Evolutionary conservation across 2,329 filamentous ascomycete species (phyloP), one percentile per base, ranked within the genome.

Genomic region (Dactylellina parvicollis): DNA sequence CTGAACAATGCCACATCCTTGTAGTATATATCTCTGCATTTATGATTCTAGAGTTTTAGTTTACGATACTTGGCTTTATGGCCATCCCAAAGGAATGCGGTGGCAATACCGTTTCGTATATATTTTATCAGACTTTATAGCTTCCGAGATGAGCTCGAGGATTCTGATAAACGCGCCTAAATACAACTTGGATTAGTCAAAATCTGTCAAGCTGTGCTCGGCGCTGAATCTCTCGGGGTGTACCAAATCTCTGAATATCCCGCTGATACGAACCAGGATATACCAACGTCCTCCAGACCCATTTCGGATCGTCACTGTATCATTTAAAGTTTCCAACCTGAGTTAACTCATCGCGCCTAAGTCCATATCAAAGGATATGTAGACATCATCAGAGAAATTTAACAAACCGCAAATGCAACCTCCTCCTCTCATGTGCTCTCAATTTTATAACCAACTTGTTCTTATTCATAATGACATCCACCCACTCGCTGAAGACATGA

Each of bases 21-120:
- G 78, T 96, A 96, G 79, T 89, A 96, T 2, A 96, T 88, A 77
- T 91, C 90, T 74, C 91, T 94, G 72, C n/a, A 2, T 28, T 16
- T 30, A 50, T 44, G 10, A 14, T 24, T 22, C n/a, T n/a, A n/a
- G n/a, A 18, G 14, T 14, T 20, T 61, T 36, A 61, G 54, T 32
- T 16, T 42, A 22, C 30, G 20, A 16, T 46, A 55, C 22, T 49
- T 20, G 4, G 18, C 26, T 20, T 50, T 44, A 44, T 20, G 20
- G 5, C 18, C 8, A 20, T 22, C n/a, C n/a, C 9, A 9, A 30
- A 32, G 4, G 20, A n/a, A 14, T 12, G n/a, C 2, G 1, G 20
- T 2, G n/a, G 14, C 40, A 34, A n/a, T 71, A 60, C 65, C 65
- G 36, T 44, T 73, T 73, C 8, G 69, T 73, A 50, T 73, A 73